These are phyloP conservation scores for Cudoniella acicularis DNA, from an alignment of 495 filamentous ascomycete genomes.

Conservation along the genomic window DNA sequence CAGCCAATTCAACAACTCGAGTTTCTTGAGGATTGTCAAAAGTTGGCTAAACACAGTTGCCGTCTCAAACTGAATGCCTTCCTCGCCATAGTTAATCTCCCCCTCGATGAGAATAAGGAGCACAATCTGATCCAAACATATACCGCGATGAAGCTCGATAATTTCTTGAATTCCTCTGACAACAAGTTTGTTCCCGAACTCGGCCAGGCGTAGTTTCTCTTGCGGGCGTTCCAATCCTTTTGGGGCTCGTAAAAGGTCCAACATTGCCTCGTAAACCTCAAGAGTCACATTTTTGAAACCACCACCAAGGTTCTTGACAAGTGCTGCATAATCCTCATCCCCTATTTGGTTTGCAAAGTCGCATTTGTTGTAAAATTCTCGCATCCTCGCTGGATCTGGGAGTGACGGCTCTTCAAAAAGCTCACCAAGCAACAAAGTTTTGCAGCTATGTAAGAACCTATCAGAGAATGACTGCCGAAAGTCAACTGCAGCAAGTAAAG, in stretches of 20 bases:
- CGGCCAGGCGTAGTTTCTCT: constrained; percentile 48
- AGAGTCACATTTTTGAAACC: constrained; percentile 52
- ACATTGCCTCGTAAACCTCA: constrained; percentile 45
- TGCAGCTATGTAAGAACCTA: constrained; percentile 56
- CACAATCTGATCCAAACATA: constrained; percentile 79
- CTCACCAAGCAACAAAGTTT: constrained; percentile 58
- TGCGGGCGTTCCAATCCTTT: constrained; percentile 36
- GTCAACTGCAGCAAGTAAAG: constrained; percentile 18
- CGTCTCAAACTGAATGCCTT: constrained; percentile 62
- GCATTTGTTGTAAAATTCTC: constrained; percentile 65
- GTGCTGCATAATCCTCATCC: constrained; percentile 59
- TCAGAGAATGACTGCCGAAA: constrained; percentile 52
- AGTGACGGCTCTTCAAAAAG: constrained; percentile 64
- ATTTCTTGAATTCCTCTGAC: constrained; percentile 77
- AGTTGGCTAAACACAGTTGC: constrained; percentile 63
- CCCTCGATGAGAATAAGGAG: constrained; percentile 77
- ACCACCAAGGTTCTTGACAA: constrained; percentile 52
- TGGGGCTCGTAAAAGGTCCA: constrained; percentile 33
- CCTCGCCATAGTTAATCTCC: constrained; percentile 66
- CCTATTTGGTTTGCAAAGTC: constrained; percentile 69
- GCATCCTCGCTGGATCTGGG: constrained; percentile 65
- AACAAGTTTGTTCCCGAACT: constrained; percentile 68
- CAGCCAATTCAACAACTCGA: constrained; percentile 80
- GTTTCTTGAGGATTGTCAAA: constrained; percentile 62
- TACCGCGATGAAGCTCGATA: constrained; percentile 59